Percentiles rank a stretch among this genome's conserved stretches.
These are phyloP conservation scores for Monilinia polystroma DNA, from an alignment of 2,329 filamentous ascomycete species.

Conservation along the genomic window DNA sequence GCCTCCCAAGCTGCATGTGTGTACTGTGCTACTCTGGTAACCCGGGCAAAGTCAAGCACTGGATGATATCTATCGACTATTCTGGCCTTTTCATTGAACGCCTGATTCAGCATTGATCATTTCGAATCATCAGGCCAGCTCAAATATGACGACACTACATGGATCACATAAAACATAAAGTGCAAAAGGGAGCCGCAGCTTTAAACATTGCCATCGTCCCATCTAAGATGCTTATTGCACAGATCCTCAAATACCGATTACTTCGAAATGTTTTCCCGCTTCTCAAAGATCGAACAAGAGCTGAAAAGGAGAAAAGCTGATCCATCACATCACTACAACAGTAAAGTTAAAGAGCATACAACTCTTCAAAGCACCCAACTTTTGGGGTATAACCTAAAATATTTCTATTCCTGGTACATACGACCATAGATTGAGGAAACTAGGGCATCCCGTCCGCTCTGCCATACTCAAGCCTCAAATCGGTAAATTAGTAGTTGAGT, in stretches of 20 bases:
- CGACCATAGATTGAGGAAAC: conserved; percentile 17
- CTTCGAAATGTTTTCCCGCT: not conserved
- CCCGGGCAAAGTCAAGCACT: conserved; percentile 1
- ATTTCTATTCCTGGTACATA: not conserved
- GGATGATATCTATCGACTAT: not conserved
- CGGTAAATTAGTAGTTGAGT: conserved; percentile 22
- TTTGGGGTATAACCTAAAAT: not conserved
- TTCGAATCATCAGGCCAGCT: not conserved
- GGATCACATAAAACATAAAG: not conserved
- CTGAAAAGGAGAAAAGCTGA: not conserved
- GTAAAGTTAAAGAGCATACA: not conserved
- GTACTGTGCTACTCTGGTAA: not conserved
- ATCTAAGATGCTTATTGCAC: not conserved
- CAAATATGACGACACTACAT: not conserved
- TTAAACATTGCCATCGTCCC: not conserved
- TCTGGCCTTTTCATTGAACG: not conserved
- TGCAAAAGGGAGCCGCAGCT: not conserved
- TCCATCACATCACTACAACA: not conserved
- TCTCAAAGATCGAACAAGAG: not conserved
- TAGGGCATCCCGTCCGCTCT: conserved; percentile 23
- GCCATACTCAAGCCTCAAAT: conserved; percentile 21
- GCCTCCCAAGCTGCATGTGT: not conserved
- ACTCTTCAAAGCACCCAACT: not conserved
- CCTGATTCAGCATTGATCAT: not conserved
- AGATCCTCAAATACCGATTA: not conserved